Percentiles rank a stretch among this genome's conserved stretches.
Evolutionary conservation across 208 protist genomes (phyloP).

Genomic region (Trypanosoma lewisi): DNA sequence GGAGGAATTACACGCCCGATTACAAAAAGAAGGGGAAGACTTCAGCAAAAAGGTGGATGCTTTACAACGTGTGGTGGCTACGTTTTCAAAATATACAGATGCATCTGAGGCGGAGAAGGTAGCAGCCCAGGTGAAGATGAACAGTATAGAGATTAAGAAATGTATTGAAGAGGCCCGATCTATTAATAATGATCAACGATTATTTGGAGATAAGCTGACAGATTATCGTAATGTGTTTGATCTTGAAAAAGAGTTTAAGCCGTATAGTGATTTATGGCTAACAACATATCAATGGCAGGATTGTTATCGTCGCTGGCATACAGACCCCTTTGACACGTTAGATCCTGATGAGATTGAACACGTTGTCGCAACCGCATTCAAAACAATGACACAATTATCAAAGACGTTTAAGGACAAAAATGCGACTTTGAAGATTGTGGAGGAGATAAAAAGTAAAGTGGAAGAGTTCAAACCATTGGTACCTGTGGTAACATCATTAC

Average conservation of each 20-base stretch:
- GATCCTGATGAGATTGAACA: slow-evolving; percentile 94
- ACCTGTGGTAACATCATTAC: slow-evolving; percentile 92
- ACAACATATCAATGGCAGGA: slow-evolving; percentile 94
- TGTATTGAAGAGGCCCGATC: slow-evolving; percentile 88
- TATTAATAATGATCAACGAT: slow-evolving; percentile 94
- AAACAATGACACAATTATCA: slow-evolving; percentile 87
- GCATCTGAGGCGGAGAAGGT: slow-evolving; percentile 90
- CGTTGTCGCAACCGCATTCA: slow-evolving; percentile 74
- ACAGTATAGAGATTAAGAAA: slow-evolving; percentile 93
- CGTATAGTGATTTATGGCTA: slow-evolving; percentile 95
- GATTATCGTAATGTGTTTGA: slow-evolving; percentile 94
- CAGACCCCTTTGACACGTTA: slow-evolving; percentile 91
- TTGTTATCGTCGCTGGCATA: slow-evolving; percentile 91
- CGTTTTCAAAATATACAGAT: slow-evolving; percentile 93
- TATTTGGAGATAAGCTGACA: slow-evolving; percentile 94
- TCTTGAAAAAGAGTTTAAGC: slow-evolving; percentile 96
- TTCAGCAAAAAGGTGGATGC: slow-evolving; percentile 93
- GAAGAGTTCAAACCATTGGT: slow-evolving; percentile 95
- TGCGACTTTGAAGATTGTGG: slow-evolving; percentile 88
- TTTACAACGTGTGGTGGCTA: slow-evolving; percentile 90
- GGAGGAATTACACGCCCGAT: slow-evolving; percentile 88
- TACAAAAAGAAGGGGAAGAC: slow-evolving; percentile 92
- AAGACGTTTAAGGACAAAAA: slow-evolving; percentile 94
- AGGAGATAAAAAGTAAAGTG: slow-evolving; percentile 82
- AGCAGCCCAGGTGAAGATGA: slow-evolving; percentile 91